A percentile compares a stretch with the other conserved stretches of the same genome.
phyloP scores from a whole-genome alignment of 306 rosid genomes.

The Abrus precatorius region DNA sequence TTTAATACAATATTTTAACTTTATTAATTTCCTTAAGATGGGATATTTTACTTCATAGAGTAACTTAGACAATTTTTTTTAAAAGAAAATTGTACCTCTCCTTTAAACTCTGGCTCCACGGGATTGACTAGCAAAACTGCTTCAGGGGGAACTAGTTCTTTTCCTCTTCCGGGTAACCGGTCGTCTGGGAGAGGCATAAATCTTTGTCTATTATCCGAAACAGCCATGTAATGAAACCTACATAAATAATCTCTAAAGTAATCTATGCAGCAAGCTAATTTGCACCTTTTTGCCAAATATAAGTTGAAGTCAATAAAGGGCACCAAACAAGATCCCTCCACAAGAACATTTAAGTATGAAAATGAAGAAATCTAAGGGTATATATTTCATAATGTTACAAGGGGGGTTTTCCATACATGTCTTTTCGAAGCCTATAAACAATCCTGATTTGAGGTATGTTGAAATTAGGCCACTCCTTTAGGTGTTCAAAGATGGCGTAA shows the following conservation, averaged over 20 bases:
- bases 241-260: not conserved
- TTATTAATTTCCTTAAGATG: too few relatives aligned
- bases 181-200: conserved; percentile 86
- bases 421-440: conserved; percentile 77
- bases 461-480: conserved; percentile 80
- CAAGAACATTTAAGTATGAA: not conserved
- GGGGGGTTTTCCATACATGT: conserved; percentile 56
- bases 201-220: conserved; percentile 73
- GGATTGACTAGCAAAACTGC: conserved; percentile 81
- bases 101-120: conserved; percentile 70
- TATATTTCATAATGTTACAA: not conserved
- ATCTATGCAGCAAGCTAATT: not conserved
- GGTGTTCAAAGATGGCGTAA: conserved; percentile 75
- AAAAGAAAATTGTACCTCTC: conserved; percentile 57
- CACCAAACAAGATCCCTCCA: not conserved
- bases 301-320: not conserved
- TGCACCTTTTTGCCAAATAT: not conserved
- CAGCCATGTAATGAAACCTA: conserved; percentile 80
- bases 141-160: conserved; percentile 67
- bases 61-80: too few relatives aligned
- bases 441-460: conserved; percentile 81
- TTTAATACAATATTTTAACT: too few relatives aligned
- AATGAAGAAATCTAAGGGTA: not conserved
- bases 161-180: conserved; percentile 62
- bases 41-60: too few relatives aligned